phyloP scores from a whole-genome alignment of 345 rosid species.

The Erodium maritimum region DNA sequence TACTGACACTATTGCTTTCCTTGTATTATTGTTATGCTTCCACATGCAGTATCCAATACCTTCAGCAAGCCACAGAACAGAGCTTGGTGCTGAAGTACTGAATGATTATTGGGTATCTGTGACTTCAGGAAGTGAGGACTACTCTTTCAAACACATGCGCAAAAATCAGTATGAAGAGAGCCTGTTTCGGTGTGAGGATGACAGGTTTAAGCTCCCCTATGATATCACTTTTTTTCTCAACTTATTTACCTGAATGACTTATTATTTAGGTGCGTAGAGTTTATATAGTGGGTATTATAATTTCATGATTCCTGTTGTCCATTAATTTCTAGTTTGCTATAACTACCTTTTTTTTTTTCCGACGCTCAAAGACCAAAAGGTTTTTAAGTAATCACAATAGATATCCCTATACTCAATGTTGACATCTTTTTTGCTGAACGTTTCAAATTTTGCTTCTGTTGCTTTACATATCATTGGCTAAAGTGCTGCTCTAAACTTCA shows the following conservation, averaged over 20 bases:
- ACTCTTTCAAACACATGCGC: conserved; percentile 97
- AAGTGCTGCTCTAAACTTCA: conserved; percentile 1
- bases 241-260: not conserved
- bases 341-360: not conserved
- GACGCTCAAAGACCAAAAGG: not conserved
- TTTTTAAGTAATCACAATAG: not conserved
- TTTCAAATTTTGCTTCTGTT: not conserved
- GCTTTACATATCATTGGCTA: not conserved
- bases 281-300: not conserved
- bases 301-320: not conserved
- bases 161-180: conserved; percentile 98
- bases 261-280: not conserved
- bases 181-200: conserved; percentile 91
- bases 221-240: not conserved
- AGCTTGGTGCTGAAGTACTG: conserved; percentile 69
- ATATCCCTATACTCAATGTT: not conserved
- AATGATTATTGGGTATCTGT: conserved; percentile 98
- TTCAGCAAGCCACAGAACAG: conserved; percentile 69
- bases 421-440: not conserved
- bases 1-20: not conserved
- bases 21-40: conserved; percentile 8
- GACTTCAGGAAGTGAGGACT: conserved; percentile 99
- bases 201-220: conserved; percentile 48
- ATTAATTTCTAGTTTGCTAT: not conserved
- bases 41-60: conserved; percentile 76